phyloP scores from a whole-genome alignment of 2,329 filamentous ascomycete genomes.

The Aspergillus quadrilineatus region DNA sequence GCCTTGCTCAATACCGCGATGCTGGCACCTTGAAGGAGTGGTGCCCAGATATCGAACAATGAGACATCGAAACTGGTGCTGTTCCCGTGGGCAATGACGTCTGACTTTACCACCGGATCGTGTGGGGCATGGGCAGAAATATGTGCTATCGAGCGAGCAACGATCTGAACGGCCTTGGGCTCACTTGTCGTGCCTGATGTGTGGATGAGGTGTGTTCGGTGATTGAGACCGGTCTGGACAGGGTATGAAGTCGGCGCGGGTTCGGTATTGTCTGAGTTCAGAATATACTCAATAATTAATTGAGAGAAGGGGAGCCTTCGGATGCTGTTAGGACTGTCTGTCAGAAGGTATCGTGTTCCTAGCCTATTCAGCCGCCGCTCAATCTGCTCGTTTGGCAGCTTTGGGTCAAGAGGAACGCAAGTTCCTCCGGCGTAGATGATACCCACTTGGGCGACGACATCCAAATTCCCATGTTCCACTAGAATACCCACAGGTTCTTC shows the following conservation, averaged over 20 bases:
- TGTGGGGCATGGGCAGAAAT: conserved; percentile 22
- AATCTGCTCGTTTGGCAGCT: conserved; percentile 21
- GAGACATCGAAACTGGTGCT: conserved; percentile 28
- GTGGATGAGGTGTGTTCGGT: conserved; percentile 20
- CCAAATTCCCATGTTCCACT: conserved; percentile 14
- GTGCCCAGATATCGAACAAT: conserved; percentile 27
- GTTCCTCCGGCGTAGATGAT: conserved; percentile 25
- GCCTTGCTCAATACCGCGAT: conserved; percentile 11
- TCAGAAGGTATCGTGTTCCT: conserved; percentile 11
- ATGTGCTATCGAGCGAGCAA: conserved; percentile 20
- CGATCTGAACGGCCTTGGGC: conserved; percentile 26
- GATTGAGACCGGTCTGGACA: background rate
- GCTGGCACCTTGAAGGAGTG: conserved; percentile 18
- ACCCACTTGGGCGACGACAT: conserved; percentile 25
- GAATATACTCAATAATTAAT: background rate
- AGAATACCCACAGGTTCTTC: conserved; percentile 1
- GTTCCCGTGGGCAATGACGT: conserved; percentile 23
- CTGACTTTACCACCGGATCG: conserved; percentile 12
- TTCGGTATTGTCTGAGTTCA: background rate
- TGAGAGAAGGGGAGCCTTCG: background rate
- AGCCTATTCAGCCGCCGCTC: conserved; percentile 14
- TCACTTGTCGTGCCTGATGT: conserved; percentile 25
- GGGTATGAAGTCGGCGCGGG: background rate
- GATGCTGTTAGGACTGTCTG: conserved; percentile 1
- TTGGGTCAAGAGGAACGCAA: conserved; percentile 24